phyloP scores from a whole-genome alignment of 805 yeast genomes.

The Cyberlindnera nakhonratchasimensis region DNA sequence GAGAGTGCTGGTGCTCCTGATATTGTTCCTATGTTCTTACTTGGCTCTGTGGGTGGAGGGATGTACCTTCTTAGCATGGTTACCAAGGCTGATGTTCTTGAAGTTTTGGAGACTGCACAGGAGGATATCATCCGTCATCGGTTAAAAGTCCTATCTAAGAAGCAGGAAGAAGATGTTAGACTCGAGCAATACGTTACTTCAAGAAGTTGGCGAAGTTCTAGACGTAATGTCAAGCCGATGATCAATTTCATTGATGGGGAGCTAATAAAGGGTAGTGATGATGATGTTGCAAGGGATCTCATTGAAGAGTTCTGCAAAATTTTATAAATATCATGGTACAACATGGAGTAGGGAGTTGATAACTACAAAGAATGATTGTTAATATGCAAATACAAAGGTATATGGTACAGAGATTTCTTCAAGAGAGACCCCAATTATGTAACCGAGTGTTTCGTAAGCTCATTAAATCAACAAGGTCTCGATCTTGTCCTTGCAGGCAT shows the following conservation, averaged over 20 bases:
- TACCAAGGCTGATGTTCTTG: conserved; percentile 1
- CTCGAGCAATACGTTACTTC: conserved; percentile 3
- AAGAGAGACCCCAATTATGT: not conserved
- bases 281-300: conserved; percentile 5
- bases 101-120: conserved; percentile 6
- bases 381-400: too few species aligned
- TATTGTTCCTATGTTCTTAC: conserved; percentile 21
- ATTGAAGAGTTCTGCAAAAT: conserved; percentile 8
- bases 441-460: conserved; percentile 11
- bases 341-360: not conserved
- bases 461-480: conserved; percentile 88
- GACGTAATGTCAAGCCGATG: conserved; percentile 3
- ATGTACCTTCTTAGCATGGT: conserved; percentile 23
- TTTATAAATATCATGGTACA: not conserved
- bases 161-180: not conserved
- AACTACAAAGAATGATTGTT: too few species aligned
- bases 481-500: conserved; percentile 97
- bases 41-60: conserved; percentile 28
- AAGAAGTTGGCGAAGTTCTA: conserved; percentile 7
- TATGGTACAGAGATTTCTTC: conserved; percentile 1
- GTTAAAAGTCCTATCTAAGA: conserved; percentile 9
- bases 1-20: conserved; percentile 1
- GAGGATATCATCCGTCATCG: conserved; percentile 1
- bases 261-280: conserved; percentile 10
- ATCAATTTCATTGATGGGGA: conserved; percentile 21